These are phyloP conservation scores for Ceratocystis cacaofunesta DNA, from an alignment of 2,329 filamentous ascomycete species.

Conservation along the genomic window DNA sequence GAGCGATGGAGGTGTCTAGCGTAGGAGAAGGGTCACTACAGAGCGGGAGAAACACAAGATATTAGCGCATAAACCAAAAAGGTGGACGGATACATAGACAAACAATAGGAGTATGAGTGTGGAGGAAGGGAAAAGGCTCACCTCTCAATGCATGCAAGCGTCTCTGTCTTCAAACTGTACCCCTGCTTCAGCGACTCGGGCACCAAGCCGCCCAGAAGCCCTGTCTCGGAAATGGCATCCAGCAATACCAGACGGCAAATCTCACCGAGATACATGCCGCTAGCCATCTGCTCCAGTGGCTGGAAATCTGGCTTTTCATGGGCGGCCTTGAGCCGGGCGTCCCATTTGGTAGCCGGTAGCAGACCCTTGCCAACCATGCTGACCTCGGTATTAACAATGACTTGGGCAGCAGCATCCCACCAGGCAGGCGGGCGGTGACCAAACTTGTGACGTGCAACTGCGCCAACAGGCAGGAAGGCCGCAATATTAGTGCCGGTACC, in stretches of 20 bases:
- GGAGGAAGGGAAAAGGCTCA: constrained; percentile 25
- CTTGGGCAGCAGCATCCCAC: constrained; percentile 44
- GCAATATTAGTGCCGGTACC: constrained; percentile 55
- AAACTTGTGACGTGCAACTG: constrained; percentile 41
- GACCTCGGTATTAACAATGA: constrained; percentile 53
- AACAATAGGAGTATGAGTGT: not conserved
- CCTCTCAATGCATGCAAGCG: constrained; percentile 42
- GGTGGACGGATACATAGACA: not conserved
- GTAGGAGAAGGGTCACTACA: constrained; percentile 5
- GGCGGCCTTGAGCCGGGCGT: constrained; percentile 34
- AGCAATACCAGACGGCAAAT: constrained; percentile 43
- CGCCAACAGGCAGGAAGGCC: constrained; percentile 44
- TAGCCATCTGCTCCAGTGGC: constrained; percentile 46
- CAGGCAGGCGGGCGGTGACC: constrained; percentile 39
- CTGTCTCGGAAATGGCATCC: constrained; percentile 41
- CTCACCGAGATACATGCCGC: constrained; percentile 53
- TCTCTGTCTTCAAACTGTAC: constrained; percentile 47
- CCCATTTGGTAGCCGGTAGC: constrained; percentile 47
- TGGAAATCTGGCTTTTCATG: constrained; percentile 46
- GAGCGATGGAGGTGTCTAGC: not conserved
- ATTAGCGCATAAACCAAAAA: not conserved
- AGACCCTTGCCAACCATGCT: constrained; percentile 50
- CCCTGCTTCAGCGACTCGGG: constrained; percentile 36
- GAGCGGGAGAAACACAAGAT: constrained; percentile 19
- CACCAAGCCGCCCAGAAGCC: constrained; percentile 40